Evolutionary conservation across 2,329 filamentous ascomycete species (phyloP), one percentile per base, ranked within the genome.

Genomic region (Colletotrichum sp.): DNA sequence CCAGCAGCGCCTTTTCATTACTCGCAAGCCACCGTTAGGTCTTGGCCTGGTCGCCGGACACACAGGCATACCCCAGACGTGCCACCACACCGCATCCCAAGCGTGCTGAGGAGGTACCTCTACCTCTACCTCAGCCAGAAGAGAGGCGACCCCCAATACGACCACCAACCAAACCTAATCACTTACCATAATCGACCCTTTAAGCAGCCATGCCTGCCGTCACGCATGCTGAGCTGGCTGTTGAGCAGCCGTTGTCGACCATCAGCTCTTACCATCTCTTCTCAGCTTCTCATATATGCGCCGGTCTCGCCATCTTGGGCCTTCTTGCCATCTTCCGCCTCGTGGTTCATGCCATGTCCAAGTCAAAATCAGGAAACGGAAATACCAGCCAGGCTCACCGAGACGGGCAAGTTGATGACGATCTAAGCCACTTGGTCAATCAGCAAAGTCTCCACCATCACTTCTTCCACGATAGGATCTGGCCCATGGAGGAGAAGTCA

Each of bases 151-250:
- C 28, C 74, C 71, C 71, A 66, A 60, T 28, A 52, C 70, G 38
- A 43, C 74, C 34, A 62, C 73, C 70, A 61, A 30, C 52, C 60
- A 69, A 76, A 58, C 70, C 65, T 79, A 81, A 81, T 79, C 77
- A 83, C 76, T 77, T 70, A 34, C 66, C 82, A 82, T 79, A 79
- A 80, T 81, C 82, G 81, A 80, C 80, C 79, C 38, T 75, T 75
- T 58, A 71, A 74, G 82, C 82, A 85, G 82, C 75, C 76, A 87
- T 86, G 85, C 84, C 85, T 78, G 81, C 80, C 80, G 78, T 85
- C 79, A 82, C 56, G 71, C 71, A 73, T 58, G 36, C 74, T 76
- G 66, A 83, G 79, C 79, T 80, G 76, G 80, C 78, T 69, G 79
- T 79, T 77, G 78, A 80, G 76, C 76, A 78, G 74, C 78, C 81